Conservation (phyloP, 441 rosid genomes). For the Dalechampia spathulata region DNA sequence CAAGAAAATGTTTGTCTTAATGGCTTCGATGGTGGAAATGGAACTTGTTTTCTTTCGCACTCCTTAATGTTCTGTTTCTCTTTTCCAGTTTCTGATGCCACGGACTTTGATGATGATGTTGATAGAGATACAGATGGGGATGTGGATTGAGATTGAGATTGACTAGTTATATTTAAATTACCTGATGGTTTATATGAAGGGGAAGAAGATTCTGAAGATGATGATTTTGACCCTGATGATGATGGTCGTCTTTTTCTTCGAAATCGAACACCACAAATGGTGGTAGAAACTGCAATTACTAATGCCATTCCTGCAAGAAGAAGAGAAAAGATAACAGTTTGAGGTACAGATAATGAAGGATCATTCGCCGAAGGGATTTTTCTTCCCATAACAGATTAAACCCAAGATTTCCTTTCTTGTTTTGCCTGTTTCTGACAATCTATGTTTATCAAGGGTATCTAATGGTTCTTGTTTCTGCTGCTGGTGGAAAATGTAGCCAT, state of each 20-base stretch:
- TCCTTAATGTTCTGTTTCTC: not conserved
- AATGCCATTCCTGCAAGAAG: constrained; percentile 24
- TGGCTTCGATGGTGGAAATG: constrained; percentile 38
- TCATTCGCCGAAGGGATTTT: constrained; percentile 18
- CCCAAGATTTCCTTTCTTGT: not conserved
- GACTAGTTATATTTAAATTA: too few species aligned
- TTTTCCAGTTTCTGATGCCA: too few species aligned
- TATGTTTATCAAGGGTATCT: too few species aligned
- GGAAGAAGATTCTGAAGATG: constrained; percentile 6
- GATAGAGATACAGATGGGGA: too few species aligned
- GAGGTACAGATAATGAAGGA: constrained; percentile 1
- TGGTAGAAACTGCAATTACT: constrained; percentile 27
- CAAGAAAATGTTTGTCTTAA: constrained; percentile 26
- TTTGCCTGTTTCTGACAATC: too few species aligned
- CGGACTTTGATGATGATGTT: too few species aligned
- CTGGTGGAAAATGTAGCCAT: too few species aligned
- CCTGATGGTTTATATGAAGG: not conserved
- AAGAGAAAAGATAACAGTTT: constrained; percentile 12
- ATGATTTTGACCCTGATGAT: too few species aligned
- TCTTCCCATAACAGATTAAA: too few species aligned
- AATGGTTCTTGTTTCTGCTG: too few species aligned
- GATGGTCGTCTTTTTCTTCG: too few species aligned
- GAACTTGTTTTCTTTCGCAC: not conserved
- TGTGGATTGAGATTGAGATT: too few species aligned
- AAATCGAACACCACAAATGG: constrained; percentile 36